phyloP scores from a whole-genome alignment of 1,139 yeast species.

The Ogataea hybrid region DNA sequence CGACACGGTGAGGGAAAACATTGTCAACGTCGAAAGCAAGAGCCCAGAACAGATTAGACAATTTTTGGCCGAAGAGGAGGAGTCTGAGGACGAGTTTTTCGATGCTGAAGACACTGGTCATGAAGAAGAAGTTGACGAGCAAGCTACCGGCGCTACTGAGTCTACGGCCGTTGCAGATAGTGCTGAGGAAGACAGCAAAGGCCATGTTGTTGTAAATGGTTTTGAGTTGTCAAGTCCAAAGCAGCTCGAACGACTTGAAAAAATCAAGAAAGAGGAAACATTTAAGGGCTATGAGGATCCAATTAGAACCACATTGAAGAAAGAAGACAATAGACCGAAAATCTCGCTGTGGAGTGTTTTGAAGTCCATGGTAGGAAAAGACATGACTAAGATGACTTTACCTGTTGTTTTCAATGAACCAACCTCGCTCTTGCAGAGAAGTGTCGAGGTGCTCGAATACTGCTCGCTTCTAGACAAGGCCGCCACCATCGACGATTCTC shows the following conservation, averaged over 20 bases:
- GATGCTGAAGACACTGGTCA: slow-evolving; percentile 67
- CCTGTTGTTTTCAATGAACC: slow-evolving; percentile 98
- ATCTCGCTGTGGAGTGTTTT: slow-evolving; percentile 93
- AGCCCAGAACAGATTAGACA: slow-evolving; percentile 6
- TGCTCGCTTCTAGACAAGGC: slow-evolving; percentile 76
- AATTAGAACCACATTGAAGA: slow-evolving; percentile 62
- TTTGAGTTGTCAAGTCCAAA: slow-evolving; percentile 30
- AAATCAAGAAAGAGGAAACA: slow-evolving; percentile 58
- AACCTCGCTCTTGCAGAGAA: slow-evolving; percentile 87
- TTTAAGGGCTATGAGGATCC: slow-evolving; percentile 89
- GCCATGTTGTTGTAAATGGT: slow-evolving; percentile 23
- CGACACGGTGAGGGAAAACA: not conserved
- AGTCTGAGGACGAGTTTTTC: slow-evolving; percentile 84
- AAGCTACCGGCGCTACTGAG: not conserved
- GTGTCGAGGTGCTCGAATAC: slow-evolving; percentile 94
- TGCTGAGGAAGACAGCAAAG: not conserved
- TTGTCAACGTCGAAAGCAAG: not conserved
- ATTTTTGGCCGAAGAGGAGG: slow-evolving; percentile 47
- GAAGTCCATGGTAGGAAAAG: slow-evolving; percentile 94
- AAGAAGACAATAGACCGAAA: slow-evolving; percentile 86
- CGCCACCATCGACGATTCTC: slow-evolving; percentile 67
- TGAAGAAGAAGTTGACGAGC: not conserved
- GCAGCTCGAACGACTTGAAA: slow-evolving; percentile 45
- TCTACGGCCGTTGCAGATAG: not conserved
- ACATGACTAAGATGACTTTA: slow-evolving; percentile 92